phyloP scores from a whole-genome alignment of 1,139 yeast species.

The Yamadazyma diospyri region DNA sequence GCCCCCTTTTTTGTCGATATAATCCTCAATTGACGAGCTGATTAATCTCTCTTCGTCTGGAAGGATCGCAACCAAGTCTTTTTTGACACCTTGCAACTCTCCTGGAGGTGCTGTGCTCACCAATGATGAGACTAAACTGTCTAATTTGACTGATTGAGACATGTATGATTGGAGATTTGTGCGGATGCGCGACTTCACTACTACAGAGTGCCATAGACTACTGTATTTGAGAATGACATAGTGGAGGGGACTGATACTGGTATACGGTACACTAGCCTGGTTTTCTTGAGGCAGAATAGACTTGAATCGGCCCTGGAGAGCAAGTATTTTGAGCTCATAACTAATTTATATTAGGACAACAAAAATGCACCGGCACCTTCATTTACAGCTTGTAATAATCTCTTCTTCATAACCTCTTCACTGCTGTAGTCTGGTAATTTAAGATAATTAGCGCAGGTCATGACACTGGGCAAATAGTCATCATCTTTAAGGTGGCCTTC shows the following conservation, averaged over 20 bases:
- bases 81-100: constrained; percentile 31
- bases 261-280: no score
- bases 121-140: constrained; percentile 28
- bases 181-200: no score
- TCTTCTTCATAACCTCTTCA: constrained; percentile 52
- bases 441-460: constrained; percentile 96
- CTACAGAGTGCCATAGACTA: no score
- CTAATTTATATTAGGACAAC: constrained; percentile 62
- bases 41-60: constrained; percentile 21
- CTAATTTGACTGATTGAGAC: constrained; percentile 3
- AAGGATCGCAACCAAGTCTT: constrained; percentile 24
- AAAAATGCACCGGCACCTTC: constrained; percentile 92
- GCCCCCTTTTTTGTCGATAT: constrained; percentile 27
- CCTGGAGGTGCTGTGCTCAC: constrained; percentile 42
- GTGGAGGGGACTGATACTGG: no score
- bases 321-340: no score
- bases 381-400: constrained; percentile 65
- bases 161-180: neutral
- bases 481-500: constrained; percentile 70
- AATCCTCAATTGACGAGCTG: constrained; percentile 27
- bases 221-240: neutral
- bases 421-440: constrained; percentile 82
- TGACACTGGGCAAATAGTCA: constrained; percentile 89
- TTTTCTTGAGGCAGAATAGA: no score
- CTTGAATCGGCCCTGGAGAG: no score